A percentile compares a stretch with the other conserved stretches of the same genome.
Conservation (phyloP, 228 moss, liverwort and hornwort species). For the Sphagnum fallax region DNA sequence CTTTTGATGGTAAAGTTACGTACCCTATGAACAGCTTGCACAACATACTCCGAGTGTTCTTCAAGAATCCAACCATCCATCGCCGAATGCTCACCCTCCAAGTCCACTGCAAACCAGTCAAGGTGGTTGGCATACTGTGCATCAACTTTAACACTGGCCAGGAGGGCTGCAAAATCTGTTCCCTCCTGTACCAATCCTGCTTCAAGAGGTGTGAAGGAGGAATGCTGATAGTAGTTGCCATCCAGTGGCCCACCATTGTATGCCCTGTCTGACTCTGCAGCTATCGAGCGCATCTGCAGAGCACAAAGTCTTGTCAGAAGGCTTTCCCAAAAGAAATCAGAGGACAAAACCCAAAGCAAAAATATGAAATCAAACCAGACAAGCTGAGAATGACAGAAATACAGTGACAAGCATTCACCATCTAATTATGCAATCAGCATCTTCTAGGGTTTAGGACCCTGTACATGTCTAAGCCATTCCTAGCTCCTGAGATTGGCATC, state of each 20-base stretch:
- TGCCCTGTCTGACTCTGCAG: constrained; percentile 94
- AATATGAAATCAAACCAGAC: too few species aligned
- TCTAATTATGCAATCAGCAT: too few species aligned
- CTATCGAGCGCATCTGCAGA: constrained; percentile 79
- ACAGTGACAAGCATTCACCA: too few species aligned
- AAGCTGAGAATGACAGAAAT: too few species aligned
- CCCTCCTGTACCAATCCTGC: constrained; percentile 47
- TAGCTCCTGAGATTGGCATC: too few species aligned
- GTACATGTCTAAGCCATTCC: too few species aligned
- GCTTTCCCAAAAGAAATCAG: too few species aligned
- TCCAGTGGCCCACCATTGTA: constrained; percentile 91
- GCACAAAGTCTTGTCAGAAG: too few species aligned
- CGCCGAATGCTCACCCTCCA: constrained; percentile 99
- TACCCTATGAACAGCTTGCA: constrained; percentile 93
- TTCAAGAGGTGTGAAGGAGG: constrained; percentile 77
- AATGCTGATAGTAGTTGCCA: constrained; percentile 77
- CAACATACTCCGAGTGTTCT: constrained; percentile 97
- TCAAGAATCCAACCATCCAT: constrained; percentile 99
- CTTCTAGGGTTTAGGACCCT: too few species aligned
- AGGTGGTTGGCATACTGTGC: constrained; percentile 89
- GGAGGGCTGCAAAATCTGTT: constrained; percentile 34
- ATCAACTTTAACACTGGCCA: constrained; percentile 28
- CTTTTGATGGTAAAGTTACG: neutral
- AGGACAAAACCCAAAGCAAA: neutral
- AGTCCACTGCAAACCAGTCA: constrained; percentile 98